These are phyloP conservation scores for Talaromyces ruber DNA, from an alignment of 495 filamentous ascomycete genomes.

Conservation along the genomic window DNA sequence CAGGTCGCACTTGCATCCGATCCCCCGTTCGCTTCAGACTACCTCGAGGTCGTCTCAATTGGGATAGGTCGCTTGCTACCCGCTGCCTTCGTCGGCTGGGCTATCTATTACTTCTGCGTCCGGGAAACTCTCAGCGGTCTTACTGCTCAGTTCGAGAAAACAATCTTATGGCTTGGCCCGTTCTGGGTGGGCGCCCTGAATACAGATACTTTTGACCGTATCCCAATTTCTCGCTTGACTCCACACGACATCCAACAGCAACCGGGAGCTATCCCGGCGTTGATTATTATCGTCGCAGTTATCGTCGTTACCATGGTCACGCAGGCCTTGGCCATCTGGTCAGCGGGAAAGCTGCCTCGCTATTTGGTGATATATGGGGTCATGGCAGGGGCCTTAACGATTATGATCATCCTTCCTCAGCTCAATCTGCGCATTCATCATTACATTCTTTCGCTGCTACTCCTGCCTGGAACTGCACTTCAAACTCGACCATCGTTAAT, in stretches of 20 bases:
- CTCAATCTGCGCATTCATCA: slow-evolving; percentile 59
- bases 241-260: slow-evolving; percentile 66
- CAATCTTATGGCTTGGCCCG: slow-evolving; percentile 63
- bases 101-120: slow-evolving; percentile 56
- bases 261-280: slow-evolving; percentile 60
- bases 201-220: slow-evolving; percentile 66
- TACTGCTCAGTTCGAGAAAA: slow-evolving; percentile 62
- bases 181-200: slow-evolving; percentile 73
- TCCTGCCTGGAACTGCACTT: slow-evolving; percentile 48
- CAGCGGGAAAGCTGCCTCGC: slow-evolving; percentile 52
- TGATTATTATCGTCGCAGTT: slow-evolving; percentile 52
- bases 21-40: slow-evolving; percentile 42
- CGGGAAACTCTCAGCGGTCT: slow-evolving; percentile 42
- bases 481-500: slow-evolving; percentile 49
- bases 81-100: slow-evolving; percentile 60
- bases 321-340: slow-evolving; percentile 60
- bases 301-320: slow-evolving; percentile 42
- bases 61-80: slow-evolving; percentile 65
- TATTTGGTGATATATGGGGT: slow-evolving; percentile 61
- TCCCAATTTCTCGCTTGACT: slow-evolving; percentile 70
- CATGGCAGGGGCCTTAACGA: slow-evolving; percentile 29
- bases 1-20: slow-evolving; percentile 70
- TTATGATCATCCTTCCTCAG: slow-evolving; percentile 44
- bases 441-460: slow-evolving; percentile 52
- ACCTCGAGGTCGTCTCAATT: slow-evolving; percentile 50